These are phyloP conservation scores for Dactylis glomerata DNA, from an alignment of 176 grass and related monocot species.

Conservation along the genomic window DNA sequence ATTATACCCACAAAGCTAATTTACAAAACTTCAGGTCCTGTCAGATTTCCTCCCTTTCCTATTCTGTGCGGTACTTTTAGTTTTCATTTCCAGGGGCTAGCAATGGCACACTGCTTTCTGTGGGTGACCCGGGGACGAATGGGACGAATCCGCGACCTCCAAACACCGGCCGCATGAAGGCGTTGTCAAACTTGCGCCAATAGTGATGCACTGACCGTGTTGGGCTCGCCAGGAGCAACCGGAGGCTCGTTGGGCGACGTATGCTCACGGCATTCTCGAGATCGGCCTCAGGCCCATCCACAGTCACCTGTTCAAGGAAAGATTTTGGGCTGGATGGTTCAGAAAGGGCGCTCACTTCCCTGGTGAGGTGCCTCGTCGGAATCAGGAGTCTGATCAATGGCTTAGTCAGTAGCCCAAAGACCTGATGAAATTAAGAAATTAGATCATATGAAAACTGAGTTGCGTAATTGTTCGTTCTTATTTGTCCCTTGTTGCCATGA, in stretches of 20 bases:
- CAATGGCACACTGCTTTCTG: slow-evolving; percentile 47
- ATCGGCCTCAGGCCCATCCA: slow-evolving; percentile 32
- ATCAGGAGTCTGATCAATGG: slow-evolving; percentile 64
- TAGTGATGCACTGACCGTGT: slow-evolving; percentile 75
- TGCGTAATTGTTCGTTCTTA: background rate
- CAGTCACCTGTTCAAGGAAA: slow-evolving; percentile 47
- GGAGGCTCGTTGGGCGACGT: slow-evolving; percentile 56
- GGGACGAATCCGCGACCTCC: slow-evolving; percentile 78
- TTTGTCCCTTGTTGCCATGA: background rate
- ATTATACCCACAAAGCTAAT: slow-evolving; percentile 4
- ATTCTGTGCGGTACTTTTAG: background rate
- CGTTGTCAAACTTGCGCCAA: slow-evolving; percentile 87
- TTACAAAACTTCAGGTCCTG: slow-evolving; percentile 30
- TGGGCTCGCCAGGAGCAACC: slow-evolving; percentile 55
- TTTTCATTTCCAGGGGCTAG: slow-evolving; percentile 15
- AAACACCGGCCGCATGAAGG: slow-evolving; percentile 80
- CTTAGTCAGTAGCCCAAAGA: slow-evolving; percentile 92
- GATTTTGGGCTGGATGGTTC: slow-evolving; percentile 80
- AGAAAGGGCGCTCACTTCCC: slow-evolving; percentile 47
- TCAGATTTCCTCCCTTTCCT: background rate
- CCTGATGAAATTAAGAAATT: slow-evolving; percentile 34
- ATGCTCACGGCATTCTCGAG: slow-evolving; percentile 30
- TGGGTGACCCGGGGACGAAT: slow-evolving; percentile 58
- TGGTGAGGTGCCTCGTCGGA: slow-evolving; percentile 45
- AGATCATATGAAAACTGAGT: background rate